A percentile compares a stretch with the other conserved stretches of the same genome.
These are phyloP conservation scores for Nepenthes alata DNA, from an alignment of 179 eudicot species.

Conservation along the genomic window DNA sequence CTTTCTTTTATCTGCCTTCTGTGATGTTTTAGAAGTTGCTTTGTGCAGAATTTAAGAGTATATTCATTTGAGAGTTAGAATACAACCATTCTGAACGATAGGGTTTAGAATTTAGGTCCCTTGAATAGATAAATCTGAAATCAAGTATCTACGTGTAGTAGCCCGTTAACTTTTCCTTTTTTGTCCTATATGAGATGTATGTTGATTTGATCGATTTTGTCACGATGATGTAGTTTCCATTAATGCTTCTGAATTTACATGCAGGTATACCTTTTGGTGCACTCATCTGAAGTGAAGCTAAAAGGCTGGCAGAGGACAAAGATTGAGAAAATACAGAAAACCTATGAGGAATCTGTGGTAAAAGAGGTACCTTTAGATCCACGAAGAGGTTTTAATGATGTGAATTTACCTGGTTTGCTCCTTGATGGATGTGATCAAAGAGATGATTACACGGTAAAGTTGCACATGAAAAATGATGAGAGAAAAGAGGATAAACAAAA, in stretches of 20 bases:
- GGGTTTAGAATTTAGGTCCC: no score
- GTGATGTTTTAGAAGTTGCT: no score
- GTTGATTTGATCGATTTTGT: not conserved
- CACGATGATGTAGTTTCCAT: not conserved
- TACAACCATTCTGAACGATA: no score
- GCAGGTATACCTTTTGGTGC: slow-evolving; percentile 85
- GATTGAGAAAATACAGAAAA: slow-evolving; percentile 24
- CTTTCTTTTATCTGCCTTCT: no score
- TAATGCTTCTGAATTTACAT: not conserved
- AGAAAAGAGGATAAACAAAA: slow-evolving; percentile 23
- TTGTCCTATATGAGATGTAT: no score
- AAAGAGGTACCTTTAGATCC: slow-evolving; percentile 22
- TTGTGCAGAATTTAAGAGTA: no score
- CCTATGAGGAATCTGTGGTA: slow-evolving; percentile 23
- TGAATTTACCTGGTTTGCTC: slow-evolving; percentile 16
- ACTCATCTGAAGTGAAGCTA: slow-evolving; percentile 41
- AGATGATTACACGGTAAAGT: slow-evolving; percentile 23
- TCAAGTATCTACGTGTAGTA: no score
- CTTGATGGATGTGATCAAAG: slow-evolving; percentile 21
- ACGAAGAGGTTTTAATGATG: slow-evolving; percentile 23
- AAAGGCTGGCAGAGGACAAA: slow-evolving; percentile 34
- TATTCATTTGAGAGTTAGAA: no score
- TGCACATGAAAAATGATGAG: slow-evolving; percentile 29
- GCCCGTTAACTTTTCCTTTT: no score
- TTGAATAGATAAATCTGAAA: no score